Percentiles rank a stretch among this genome's conserved stretches.
These are phyloP conservation scores for Phytophthora boehmeriae DNA, from an alignment of 352 stramenopile species.

Conservation along the genomic window DNA sequence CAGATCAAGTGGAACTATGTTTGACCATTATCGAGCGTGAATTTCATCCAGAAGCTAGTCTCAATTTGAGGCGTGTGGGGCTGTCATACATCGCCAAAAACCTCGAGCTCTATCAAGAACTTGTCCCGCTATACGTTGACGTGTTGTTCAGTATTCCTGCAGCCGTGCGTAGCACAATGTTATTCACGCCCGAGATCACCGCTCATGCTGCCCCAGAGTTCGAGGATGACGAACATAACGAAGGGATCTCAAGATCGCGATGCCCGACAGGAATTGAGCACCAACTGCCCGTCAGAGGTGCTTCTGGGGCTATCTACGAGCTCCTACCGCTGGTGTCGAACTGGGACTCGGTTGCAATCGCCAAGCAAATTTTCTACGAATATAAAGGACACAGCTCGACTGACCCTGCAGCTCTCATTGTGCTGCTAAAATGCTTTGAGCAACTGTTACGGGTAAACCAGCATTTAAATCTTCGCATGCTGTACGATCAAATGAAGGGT, in stretches of 20 bases:
- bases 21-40: constrained; percentile 78
- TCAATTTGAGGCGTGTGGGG: constrained; percentile 70
- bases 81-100: constrained; percentile 63
- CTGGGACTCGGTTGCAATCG: constrained; percentile 71
- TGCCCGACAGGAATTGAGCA: constrained; percentile 16
- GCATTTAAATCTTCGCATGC: constrained; percentile 28
- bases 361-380: constrained; percentile 83
- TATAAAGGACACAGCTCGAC: constrained; percentile 38
- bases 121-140: constrained; percentile 79
- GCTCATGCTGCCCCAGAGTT: neutral
- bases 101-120: constrained; percentile 69
- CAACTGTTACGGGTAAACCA: constrained; percentile 33
- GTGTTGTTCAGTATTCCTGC: constrained; percentile 70
- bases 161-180: constrained; percentile 43
- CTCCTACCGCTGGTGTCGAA: constrained; percentile 46
- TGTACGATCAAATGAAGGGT: constrained; percentile 69
- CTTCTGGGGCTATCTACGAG: constrained; percentile 57
- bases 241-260: neutral
- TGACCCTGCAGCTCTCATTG: constrained; percentile 45
- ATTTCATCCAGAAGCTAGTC: constrained; percentile 55
- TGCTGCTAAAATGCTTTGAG: constrained; percentile 64
- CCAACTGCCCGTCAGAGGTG: constrained; percentile 58
- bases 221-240: constrained; percentile 5
- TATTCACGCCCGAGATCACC: constrained; percentile 19
- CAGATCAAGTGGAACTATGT: constrained; percentile 71